A percentile compares a stretch with the other conserved stretches of the same genome.
phyloP scores from a whole-genome alignment of 208 protist species.

The Acanthamoeba healyi region DNA sequence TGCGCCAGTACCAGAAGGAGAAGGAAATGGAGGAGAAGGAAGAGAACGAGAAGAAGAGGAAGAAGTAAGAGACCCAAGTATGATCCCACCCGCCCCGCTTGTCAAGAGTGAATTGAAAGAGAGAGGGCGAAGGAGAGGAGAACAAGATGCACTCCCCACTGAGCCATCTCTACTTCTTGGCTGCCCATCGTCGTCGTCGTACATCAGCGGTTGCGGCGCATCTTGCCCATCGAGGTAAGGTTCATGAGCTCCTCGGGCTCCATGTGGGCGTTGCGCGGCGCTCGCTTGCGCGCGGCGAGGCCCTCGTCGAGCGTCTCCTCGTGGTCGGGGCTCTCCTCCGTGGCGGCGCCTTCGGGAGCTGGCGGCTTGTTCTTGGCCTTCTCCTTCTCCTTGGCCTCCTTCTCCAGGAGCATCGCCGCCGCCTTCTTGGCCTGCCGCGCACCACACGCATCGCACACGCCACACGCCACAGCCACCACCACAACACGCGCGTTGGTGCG shows the following conservation, averaged over 20 bases:
- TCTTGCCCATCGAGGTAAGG: not conserved
- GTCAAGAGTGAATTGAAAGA: no score
- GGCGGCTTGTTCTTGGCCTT: not conserved
- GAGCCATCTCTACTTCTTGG: no score
- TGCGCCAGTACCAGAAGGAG: not conserved
- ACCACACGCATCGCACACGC: not conserved
- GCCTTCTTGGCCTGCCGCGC: not conserved
- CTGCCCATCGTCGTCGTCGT: not conserved
- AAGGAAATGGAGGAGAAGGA: not conserved
- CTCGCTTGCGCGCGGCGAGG: not conserved
- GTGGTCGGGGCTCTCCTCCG: not conserved
- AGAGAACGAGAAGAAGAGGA: not conserved
- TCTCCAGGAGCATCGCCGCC: not conserved
- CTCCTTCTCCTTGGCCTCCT: constrained; percentile 3
- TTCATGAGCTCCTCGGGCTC: constrained; percentile 14
- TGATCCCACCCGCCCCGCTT: no score
- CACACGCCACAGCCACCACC: no score
- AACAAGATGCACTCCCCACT: no score
- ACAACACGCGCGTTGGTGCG: not conserved
- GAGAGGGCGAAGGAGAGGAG: no score
- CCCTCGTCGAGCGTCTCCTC: constrained; percentile 4
- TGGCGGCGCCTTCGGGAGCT: not conserved
- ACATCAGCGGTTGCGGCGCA: not conserved
- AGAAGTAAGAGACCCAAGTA: no score
- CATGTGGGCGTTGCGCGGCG: not conserved